A percentile compares a stretch with the other conserved stretches of the same genome.
Conservation (phyloP, 805 yeast species). For the Ogataea sp. region DNA sequence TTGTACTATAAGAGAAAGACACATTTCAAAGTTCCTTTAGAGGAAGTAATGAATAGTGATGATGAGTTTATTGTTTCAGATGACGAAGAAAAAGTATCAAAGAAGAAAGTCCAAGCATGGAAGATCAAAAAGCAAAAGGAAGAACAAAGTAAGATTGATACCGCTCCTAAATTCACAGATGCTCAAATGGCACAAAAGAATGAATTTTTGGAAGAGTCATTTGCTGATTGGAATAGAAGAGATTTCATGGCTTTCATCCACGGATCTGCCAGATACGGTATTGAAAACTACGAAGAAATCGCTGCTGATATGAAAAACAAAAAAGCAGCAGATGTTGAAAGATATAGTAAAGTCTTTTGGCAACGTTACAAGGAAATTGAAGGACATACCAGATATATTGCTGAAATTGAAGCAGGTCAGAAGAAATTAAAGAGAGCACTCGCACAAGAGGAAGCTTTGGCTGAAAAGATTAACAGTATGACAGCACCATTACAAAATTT, state of each 20-base stretch:
- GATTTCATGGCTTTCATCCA: conserved; percentile 69
- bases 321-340: conserved; percentile 47
- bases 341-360: conserved; percentile 61
- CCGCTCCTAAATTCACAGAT: conserved; percentile 50
- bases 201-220: conserved; percentile 45
- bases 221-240: conserved; percentile 63
- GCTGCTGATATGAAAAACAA: conserved; percentile 50
- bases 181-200: conserved; percentile 53
- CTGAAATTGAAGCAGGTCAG: conserved; percentile 70
- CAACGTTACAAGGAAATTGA: conserved; percentile 47
- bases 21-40: conserved; percentile 47
- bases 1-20: conserved; percentile 52
- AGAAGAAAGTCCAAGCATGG: conserved; percentile 14
- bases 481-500: conserved; percentile 58
- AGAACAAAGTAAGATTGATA: conserved; percentile 49
- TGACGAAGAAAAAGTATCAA: conserved; percentile 18
- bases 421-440: conserved; percentile 49
- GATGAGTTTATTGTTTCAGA: conserved; percentile 35
- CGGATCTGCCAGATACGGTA: conserved; percentile 60
- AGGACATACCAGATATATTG: conserved; percentile 61
- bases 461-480: conserved; percentile 42
- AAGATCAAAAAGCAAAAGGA: conserved; percentile 29
- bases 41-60: conserved; percentile 52
- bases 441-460: conserved; percentile 48
- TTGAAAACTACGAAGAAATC: conserved; percentile 40